Base-by-base conservation (phyloP, 116 monocot species). In the Zostera marina region DNA sequence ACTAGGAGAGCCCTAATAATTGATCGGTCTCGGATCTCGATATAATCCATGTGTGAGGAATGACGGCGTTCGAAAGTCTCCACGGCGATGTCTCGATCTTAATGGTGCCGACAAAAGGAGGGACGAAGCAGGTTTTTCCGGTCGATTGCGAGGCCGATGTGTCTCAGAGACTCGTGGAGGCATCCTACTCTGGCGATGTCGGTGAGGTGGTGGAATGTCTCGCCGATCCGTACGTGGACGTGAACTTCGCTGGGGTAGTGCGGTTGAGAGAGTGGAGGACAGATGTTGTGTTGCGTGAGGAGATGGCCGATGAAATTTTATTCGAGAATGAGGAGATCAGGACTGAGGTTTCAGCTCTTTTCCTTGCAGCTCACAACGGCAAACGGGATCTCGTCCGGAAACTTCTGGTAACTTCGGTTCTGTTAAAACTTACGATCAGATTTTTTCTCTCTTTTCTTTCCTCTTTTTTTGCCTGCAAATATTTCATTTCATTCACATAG, bases 281-380 rank as follows among this genome's bases (percentile, higher is more conserved):
- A 44, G 87, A 76, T 74, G 70, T 81, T 13, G 70, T 56, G 22
- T 70, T 74, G 15, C 66, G 60, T 9, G 92, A 76, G 66, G 92
- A 84, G 65, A 64, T 67, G 41, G 32, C 84, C 25, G 67, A 78
- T 51, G 87, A 81, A 70, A 76, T 81, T 21, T 51, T 46, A 21
- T 23, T 79, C 52, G 72, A 76, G 60, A 52, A 65, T 59, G 76
- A 81, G 66, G 87, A 93, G 76, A 53, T 83, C 60, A 62, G 77
- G 39, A 81, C 87, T 26, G 81, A 87, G 54, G 81, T 62, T 13
- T 74, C 87, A 41, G 62, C 92, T 6, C 79, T 93, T 26, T 93
- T 93, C 73, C 87, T 93, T 66, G 92, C 92, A 32, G 76, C 87
- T 8, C 87, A 87, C 70, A 39, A 49, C 20, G 92, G 87, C 0